Conservation (phyloP, 345 rosid species). For the Lumnitzera racemosa region DNA sequence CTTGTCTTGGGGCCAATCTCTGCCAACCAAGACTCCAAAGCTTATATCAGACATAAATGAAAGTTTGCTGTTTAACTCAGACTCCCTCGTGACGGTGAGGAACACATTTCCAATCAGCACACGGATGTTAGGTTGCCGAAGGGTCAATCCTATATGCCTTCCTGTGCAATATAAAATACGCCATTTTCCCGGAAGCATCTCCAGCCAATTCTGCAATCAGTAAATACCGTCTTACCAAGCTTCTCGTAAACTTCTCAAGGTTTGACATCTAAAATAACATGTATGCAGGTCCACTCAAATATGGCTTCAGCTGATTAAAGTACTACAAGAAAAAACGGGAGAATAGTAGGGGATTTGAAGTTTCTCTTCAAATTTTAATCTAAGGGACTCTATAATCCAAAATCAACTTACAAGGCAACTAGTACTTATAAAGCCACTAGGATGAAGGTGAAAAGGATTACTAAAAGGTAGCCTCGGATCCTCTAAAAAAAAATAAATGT, state of each 20-base stretch:
- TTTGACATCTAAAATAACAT: too few species aligned
- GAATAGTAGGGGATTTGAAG: too few species aligned
- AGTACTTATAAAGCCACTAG: too few species aligned
- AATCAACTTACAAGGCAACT: neutral
- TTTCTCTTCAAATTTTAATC: too few species aligned
- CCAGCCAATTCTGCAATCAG: conserved; percentile 59
- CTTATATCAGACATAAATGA: conserved; percentile 46
- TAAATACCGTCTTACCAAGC: too few species aligned
- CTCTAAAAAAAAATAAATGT: too few species aligned
- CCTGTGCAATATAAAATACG: conserved; percentile 78
- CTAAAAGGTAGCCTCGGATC: too few species aligned
- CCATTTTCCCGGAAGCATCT: conserved; percentile 88
- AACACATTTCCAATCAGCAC: conserved; percentile 58
- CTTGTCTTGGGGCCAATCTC: conserved; percentile 78
- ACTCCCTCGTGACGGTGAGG: conserved; percentile 42
- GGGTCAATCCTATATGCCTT: conserved; percentile 79
- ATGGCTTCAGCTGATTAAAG: too few species aligned
- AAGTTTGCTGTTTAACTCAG: conserved; percentile 28
- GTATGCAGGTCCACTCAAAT: neutral
- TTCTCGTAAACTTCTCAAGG: too few species aligned
- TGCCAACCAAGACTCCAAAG: conserved; percentile 51
- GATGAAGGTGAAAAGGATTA: too few species aligned
- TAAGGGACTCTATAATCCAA: too few species aligned
- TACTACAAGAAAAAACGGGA: too few species aligned
- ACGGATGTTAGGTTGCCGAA: conserved; percentile 75